Evolutionary conservation across 1,284 basidiomycete genomes (phyloP), one percentile per base, ranked within the genome.

Genomic region (Spongispora temasekensis): DNA sequence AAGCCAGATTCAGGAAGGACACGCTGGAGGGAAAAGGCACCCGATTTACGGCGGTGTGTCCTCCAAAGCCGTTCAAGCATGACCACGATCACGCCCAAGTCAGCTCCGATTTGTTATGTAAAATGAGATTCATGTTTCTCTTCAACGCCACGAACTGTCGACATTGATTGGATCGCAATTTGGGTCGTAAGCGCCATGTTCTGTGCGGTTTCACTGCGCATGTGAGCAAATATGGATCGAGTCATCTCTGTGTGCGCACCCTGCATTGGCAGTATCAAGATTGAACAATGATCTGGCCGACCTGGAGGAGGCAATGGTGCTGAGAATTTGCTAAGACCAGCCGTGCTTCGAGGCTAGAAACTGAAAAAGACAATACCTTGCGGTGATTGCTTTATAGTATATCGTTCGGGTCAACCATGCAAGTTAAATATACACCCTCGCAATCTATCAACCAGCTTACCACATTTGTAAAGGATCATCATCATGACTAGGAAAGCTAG

Each of bases 101-200:
- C n/a, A n/a, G n/a, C n/a, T n/a, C n/a, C n/a, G n/a, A n/a, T n/a
- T n/a, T n/a, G n/a, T n/a, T n/a, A n/a, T n/a, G n/a, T n/a, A n/a
- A n/a, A n/a, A n/a, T n/a, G n/a, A n/a, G n/a, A n/a, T n/a, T n/a
- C n/a, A n/a, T n/a, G n/a, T n/a, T n/a, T n/a, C n/a, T n/a, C n/a
- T n/a, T n/a, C n/a, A n/a, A n/a, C n/a, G n/a, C n/a, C n/a, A n/a
- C n/a, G n/a, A n/a, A n/a, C n/a, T n/a, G 56, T 50, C 28, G 28
- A 5, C 30, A n/a, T 21, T 2, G 40, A 32, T 3, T 35, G 55
- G 8, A 67, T 10, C 28, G 3, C 50, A 15, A 69, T 66, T 2
- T 66, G 63, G 4, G 63, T 69, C 6, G 68, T 66, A 5, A 69
- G 42, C 5, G 53, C 54, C 12, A 53, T 5, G 30, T 25, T 58